Conservation (phyloP, 306 rosid species). For the Macrotyloma uniflorum region DNA sequence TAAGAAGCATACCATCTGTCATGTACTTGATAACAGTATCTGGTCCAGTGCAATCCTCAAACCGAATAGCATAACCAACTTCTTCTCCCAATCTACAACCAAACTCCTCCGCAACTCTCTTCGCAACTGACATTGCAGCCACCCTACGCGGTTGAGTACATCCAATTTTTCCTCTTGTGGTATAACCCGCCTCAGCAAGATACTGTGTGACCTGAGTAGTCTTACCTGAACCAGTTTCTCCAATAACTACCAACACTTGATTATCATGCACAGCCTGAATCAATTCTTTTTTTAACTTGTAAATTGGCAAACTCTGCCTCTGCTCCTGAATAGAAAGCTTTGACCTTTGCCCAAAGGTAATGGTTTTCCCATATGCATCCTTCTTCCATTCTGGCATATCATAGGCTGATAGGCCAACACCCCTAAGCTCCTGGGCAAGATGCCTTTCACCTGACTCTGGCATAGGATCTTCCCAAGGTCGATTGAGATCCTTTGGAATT, state of each 20-base stretch:
- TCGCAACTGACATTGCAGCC: conserved; percentile 91
- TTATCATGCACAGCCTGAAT: conserved; percentile 82
- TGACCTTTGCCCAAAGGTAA: conserved; percentile 86
- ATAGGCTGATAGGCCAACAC: conserved; percentile 88
- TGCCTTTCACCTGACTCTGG: conserved; percentile 89
- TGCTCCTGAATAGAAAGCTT: conserved; percentile 88
- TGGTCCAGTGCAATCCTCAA: conserved; percentile 86
- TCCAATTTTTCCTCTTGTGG: conserved; percentile 78
- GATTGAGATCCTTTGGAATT: conserved; percentile 93
- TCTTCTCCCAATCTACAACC: conserved; percentile 90
- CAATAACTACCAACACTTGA: conserved; percentile 81
- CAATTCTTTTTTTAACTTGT: conserved; percentile 79
- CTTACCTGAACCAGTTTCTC: conserved; percentile 95
- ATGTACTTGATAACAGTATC: conserved; percentile 86
- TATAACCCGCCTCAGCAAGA: conserved; percentile 87
- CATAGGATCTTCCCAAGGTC: conserved; percentile 98
- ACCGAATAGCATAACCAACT: conserved; percentile 90
- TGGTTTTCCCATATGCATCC: conserved; percentile 86
- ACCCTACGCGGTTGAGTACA: conserved; percentile 95
- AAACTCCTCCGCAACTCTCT: conserved; percentile 91
- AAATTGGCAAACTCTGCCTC: conserved; percentile 81
- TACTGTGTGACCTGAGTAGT: conserved; percentile 93
- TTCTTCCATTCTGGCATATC: conserved; percentile 97
- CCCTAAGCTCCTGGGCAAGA: conserved; percentile 92
- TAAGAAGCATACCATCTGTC: conserved; percentile 90